Conservation (phyloP, 371 early-diverging fungal species). For the Mortierella sp. region DNA sequence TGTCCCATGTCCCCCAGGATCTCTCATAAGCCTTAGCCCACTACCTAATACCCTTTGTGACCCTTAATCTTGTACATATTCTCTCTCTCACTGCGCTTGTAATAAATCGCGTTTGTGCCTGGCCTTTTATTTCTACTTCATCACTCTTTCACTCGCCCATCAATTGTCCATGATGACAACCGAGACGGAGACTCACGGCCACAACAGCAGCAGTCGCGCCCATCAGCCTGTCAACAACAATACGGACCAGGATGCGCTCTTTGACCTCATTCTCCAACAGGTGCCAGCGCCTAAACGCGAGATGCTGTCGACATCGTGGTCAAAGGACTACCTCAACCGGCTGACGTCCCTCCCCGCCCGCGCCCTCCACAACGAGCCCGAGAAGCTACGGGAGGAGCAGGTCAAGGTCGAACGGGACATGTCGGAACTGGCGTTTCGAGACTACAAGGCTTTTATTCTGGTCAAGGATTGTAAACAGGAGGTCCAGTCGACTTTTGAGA, state of each 20-base stretch:
- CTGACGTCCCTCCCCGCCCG: constrained; percentile 73
- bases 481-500: constrained; percentile 67
- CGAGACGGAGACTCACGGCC: constrained; percentile 14
- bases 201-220: constrained; percentile 1
- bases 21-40: background rate
- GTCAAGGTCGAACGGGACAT: constrained; percentile 72
- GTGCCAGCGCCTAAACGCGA: constrained; percentile 51
- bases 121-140: background rate
- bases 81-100: background rate
- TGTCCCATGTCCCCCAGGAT: constrained; percentile 19
- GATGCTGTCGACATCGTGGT: constrained; percentile 60
- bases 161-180: constrained; percentile 13
- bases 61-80: constrained; percentile 3
- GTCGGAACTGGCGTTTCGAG: constrained; percentile 76
- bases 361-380: constrained; percentile 68
- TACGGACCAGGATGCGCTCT: constrained; percentile 55
- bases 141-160: background rate
- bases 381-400: constrained; percentile 66
- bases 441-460: constrained; percentile 78
- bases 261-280: constrained; percentile 49
- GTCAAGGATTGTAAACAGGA: constrained; percentile 73
- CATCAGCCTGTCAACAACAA: constrained; percentile 10
- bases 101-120: background rate
- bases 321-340: constrained; percentile 73
- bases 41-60: background rate